Conservation (phyloP, 148 eudicot genomes). For the Rhododendron simsii region DNA sequence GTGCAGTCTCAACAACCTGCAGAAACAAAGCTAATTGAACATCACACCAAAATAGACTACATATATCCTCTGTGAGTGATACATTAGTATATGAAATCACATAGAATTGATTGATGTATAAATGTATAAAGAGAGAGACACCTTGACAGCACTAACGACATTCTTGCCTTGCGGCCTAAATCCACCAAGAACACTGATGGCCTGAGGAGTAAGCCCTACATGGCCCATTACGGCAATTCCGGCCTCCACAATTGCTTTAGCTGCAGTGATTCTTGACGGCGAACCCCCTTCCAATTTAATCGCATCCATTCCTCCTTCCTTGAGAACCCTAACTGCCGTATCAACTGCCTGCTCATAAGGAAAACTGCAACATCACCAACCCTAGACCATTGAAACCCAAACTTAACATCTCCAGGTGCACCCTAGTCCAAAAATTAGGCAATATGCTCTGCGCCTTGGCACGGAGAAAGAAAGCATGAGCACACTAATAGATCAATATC, state of each 20-base stretch:
- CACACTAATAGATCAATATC: background rate
- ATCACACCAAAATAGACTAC: background rate
- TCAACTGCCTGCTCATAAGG: constrained; percentile 87
- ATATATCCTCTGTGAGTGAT: background rate
- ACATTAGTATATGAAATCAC: background rate
- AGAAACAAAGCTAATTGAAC: constrained; percentile 15
- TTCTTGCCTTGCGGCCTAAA: constrained; percentile 95
- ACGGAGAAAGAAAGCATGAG: background rate
- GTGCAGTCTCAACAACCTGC: constrained; percentile 90
- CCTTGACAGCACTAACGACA: constrained; percentile 83
- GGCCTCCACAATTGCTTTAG: constrained; percentile 88
- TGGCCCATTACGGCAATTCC: constrained; percentile 98
- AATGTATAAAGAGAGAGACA: constrained; percentile 13
- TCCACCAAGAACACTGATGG: constrained; percentile 95
- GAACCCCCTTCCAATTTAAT: constrained; percentile 96
- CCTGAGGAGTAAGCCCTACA: constrained; percentile 95
- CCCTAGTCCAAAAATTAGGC: background rate
- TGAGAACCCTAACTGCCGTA: constrained; percentile 77
- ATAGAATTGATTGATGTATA: background rate
- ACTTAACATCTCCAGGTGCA: background rate
- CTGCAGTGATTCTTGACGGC: constrained; percentile 81
- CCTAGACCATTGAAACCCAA: constrained; percentile 14
- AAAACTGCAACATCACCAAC: constrained; percentile 45
- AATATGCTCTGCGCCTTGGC: background rate
- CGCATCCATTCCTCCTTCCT: constrained; percentile 99